Evolutionary conservation across 345 rosid species (phyloP), one percentile per base, ranked within the genome.

Genomic region (Lumnitzera racemosa): DNA sequence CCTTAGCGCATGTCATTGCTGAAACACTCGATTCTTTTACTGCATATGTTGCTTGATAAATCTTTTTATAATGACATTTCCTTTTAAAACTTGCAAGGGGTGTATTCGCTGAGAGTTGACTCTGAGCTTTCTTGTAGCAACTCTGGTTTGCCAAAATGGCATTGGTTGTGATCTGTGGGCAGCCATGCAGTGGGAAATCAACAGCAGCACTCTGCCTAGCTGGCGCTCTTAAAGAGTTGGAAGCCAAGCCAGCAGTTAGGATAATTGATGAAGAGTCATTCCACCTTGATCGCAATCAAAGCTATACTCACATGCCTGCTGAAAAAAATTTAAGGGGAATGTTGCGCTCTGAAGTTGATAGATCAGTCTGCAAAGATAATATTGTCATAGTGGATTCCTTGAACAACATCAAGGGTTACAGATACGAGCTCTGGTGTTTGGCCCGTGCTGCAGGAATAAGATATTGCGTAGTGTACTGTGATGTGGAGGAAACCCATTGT

Each of bases 301-400:
- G 88, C 68, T 95, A 95, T 61, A 96, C 89, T 17, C 72, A 80
- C 68, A 95, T 88, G 92, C 73, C 96, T 11, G 82, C 89, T 2
- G 97, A 94, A 86, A 94, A 94, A 79, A 94, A 84, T 47, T 70
- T 94, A 56, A 76, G 99, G 62, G 99, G 96, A n/a, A 88, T 86
- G 29, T 84, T 95, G 0, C 71, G 99, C 75, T 95, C 99, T 25
- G 96, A 88, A 77, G 99, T 95, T 66, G 99, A 95, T 78, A 85
- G 99, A 70, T 90, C 97, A 15, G 82, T 85, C n/a, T 88, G 96
- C 0, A 90, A 73, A 76, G 97, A 92, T 36, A 85, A 72, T 47
- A 77, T 90, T 15, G 77, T 88, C 53, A 86, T 95, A 15, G 87
- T 90, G 24, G 97, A 95, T 83, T 95, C 99, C 47, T 76, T 90